Conservation (phyloP, 805 yeast species). For the Debaryomyces castellii region DNA sequence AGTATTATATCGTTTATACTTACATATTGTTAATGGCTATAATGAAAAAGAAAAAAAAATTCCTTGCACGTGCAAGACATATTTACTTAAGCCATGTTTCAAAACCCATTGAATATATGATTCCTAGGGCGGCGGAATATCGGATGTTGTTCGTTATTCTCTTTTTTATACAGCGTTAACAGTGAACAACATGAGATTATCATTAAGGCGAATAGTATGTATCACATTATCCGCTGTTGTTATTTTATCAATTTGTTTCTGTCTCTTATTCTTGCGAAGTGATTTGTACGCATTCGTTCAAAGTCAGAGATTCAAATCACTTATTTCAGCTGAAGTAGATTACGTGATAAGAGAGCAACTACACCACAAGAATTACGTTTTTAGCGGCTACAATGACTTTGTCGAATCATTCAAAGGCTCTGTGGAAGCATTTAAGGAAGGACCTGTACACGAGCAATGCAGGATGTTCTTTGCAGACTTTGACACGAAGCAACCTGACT, state of each 20-base stretch:
- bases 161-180: too few relatives aligned
- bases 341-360: constrained; percentile 6
- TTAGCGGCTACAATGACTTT: constrained; percentile 18
- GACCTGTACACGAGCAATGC: constrained; percentile 23
- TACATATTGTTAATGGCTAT: not conserved
- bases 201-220: constrained; percentile 5
- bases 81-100: not conserved
- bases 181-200: constrained; percentile 9
- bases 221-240: not conserved
- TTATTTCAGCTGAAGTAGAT: not conserved
- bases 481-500: constrained; percentile 17
- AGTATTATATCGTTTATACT: not conserved
- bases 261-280: not conserved
- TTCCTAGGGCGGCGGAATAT: not conserved
- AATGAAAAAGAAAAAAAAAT: not conserved
- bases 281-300: not conserved
- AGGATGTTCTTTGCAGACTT: constrained; percentile 21
- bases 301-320: not conserved
- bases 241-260: not conserved
- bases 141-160: not conserved
- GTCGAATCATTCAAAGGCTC: not conserved
- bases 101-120: not conserved
- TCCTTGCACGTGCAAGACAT: not conserved
- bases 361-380: constrained; percentile 25
- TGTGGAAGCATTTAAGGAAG: constrained; percentile 5